phyloP scores from a whole-genome alignment of 2,329 filamentous ascomycete genomes.

The Aspergillus unguis region DNA sequence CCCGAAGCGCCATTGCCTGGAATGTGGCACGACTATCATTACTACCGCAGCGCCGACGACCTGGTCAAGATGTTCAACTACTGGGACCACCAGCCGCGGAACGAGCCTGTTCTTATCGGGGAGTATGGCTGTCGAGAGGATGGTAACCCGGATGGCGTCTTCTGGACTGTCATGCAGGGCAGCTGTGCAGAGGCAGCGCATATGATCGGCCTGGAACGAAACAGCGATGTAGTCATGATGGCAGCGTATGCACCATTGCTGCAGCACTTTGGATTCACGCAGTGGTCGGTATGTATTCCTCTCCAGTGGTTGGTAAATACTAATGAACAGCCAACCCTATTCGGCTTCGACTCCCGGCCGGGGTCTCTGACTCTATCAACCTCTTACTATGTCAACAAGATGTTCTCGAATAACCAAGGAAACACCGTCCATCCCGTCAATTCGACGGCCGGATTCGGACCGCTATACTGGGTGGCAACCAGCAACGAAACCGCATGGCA shows the following conservation, averaged over 20 bases:
- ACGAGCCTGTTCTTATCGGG: conserved; percentile 30
- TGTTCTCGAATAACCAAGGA: conserved; percentile 35
- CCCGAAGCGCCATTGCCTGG: conserved; percentile 31
- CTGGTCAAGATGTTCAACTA: conserved; percentile 51
- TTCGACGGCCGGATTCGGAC: conserved; percentile 26
- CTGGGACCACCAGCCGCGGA: conserved; percentile 52
- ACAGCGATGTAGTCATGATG: conserved; percentile 37
- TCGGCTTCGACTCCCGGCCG: conserved; percentile 29
- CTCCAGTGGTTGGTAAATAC: neutral
- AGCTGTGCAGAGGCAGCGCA: conserved; percentile 63
- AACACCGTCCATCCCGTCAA: conserved; percentile 29
- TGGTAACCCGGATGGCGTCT: conserved; percentile 14
- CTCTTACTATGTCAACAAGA: conserved; percentile 36
- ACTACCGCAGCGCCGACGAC: conserved; percentile 51
- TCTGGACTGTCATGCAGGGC: conserved; percentile 40
- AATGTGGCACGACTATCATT: conserved; percentile 50
- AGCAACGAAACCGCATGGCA: conserved; percentile 21
- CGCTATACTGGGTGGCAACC: conserved; percentile 36
- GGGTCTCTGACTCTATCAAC: conserved; percentile 30
- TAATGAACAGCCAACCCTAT: conserved; percentile 28
- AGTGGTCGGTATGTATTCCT: conserved; percentile 33
- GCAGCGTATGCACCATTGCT: conserved; percentile 37
- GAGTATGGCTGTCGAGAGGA: conserved; percentile 31
- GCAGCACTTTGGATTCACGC: conserved; percentile 33
- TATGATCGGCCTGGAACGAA: conserved; percentile 52